These are phyloP conservation scores for Colletotrichum sp. DNA, from an alignment of 2,329 filamentous ascomycete genomes.

Conservation along the genomic window DNA sequence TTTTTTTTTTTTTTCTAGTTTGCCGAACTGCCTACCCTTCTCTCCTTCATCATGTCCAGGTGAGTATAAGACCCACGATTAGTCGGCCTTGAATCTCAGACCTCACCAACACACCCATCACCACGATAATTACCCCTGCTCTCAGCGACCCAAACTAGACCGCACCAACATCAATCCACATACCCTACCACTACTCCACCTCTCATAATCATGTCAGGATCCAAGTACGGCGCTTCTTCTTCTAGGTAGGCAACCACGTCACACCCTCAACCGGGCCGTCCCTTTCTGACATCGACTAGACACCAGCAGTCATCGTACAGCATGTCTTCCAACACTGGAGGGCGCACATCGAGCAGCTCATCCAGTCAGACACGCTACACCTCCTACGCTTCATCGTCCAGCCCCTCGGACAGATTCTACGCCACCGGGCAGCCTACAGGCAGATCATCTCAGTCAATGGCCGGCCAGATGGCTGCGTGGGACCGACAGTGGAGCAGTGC, in stretches of 20 bases:
- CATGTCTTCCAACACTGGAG: conserved; percentile 5
- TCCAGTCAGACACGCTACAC: background rate
- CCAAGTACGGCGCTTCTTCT: background rate
- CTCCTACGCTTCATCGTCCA: background rate
- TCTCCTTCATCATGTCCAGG: too few relatives aligned
- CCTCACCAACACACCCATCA: background rate
- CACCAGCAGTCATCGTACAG: conserved; percentile 2
- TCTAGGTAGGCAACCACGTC: background rate
- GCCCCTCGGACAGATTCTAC: conserved; percentile 1
- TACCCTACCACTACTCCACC: background rate
- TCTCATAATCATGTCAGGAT: background rate
- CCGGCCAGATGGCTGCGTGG: background rate
- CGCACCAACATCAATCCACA: background rate
- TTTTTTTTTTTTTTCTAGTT: background rate
- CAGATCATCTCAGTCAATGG: background rate
- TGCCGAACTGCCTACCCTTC: too few relatives aligned
- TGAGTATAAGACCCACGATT: background rate
- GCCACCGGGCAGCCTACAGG: background rate
- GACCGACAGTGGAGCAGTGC: background rate
- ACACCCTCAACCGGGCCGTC: background rate
- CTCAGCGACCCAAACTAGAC: background rate
- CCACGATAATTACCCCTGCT: background rate
- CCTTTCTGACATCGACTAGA: background rate
- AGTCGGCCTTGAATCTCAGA: background rate
- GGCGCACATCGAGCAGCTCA: background rate